Evolutionary conservation across 1,139 yeast genomes (phyloP).

Genomic region (Debaryomyces sp.): DNA sequence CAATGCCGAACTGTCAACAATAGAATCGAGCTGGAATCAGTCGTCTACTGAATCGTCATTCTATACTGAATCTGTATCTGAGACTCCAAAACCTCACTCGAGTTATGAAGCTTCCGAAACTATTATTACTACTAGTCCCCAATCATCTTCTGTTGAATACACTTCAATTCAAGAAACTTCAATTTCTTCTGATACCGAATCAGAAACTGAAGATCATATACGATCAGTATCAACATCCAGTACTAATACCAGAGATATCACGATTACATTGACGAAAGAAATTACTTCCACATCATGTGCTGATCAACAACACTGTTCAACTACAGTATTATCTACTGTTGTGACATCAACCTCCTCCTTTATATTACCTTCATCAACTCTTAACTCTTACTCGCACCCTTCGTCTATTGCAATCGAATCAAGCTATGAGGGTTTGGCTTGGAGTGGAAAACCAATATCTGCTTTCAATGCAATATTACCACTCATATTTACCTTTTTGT

Average conservation of each 20-base stretch:
- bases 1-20: slow-evolving; percentile 1
- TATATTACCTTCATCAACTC: neutral
- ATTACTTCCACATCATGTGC: slow-evolving; percentile 3
- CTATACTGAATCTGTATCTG: neutral
- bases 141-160: slow-evolving; percentile 4
- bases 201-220: neutral
- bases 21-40: neutral
- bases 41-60: neutral
- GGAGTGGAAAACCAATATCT: neutral
- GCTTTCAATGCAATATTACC: slow-evolving; percentile 5
- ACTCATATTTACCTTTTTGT: slow-evolving; percentile 4
- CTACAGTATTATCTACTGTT: neutral
- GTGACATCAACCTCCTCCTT: neutral
- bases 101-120: neutral
- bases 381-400: neutral
- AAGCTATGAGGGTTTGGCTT: slow-evolving; percentile 8
- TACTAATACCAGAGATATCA: neutral
- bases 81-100: neutral
- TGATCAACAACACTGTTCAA: neutral
- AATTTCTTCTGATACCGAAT: neutral
- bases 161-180: slow-evolving; percentile 1
- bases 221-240: neutral
- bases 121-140: neutral
- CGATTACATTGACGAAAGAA: slow-evolving; percentile 4
- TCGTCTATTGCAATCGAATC: slow-evolving; percentile 6